Percentiles rank a stretch among this genome's conserved stretches.
phyloP scores from a whole-genome alignment of 768 basidiomycete species.

The Crepidotus variabilis region DNA sequence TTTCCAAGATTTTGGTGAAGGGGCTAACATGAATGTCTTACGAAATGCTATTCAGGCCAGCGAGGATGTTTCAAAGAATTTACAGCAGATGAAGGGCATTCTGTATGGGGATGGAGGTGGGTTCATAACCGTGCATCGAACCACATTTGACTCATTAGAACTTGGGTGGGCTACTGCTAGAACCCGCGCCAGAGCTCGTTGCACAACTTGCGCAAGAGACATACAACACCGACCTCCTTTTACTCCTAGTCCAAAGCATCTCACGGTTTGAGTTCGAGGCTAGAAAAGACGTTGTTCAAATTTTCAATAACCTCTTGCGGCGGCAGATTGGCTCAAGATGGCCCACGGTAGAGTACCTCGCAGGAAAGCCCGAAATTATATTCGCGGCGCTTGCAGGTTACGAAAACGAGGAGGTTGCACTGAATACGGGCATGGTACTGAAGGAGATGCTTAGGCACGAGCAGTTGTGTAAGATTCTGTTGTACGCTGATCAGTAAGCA shows the following conservation, averaged over 20 bases:
- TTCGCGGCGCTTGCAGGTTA: constrained; percentile 91
- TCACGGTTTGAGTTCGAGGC: constrained; percentile 93
- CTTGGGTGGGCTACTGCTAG: constrained; percentile 30
- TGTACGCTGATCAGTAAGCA: constrained; percentile 91
- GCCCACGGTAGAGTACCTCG: constrained; percentile 96
- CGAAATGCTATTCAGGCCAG: constrained; percentile 51
- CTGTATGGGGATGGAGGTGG: constrained; percentile 86
- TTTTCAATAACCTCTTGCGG: constrained; percentile 84
- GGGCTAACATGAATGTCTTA: background rate
- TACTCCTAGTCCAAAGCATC: constrained; percentile 76
- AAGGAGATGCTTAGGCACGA: constrained; percentile 97
- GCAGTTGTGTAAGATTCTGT: constrained; percentile 80
- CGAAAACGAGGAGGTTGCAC: constrained; percentile 90
- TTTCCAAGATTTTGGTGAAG: background rate
- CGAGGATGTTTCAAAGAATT: constrained; percentile 86
- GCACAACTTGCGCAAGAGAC: constrained; percentile 96
- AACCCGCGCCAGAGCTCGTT: constrained; percentile 84
- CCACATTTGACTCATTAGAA: constrained; percentile 2
- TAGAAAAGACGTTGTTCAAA: constrained; percentile 79
- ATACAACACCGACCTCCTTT: constrained; percentile 85
- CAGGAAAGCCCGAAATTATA: constrained; percentile 63
- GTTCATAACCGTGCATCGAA: constrained; percentile 17
- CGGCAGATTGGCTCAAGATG: constrained; percentile 91
- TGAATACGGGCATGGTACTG: constrained; percentile 97
- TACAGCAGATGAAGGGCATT: constrained; percentile 86